phyloP scores from a whole-genome alignment of 768 basidiomycete genomes.

The Naematelia aurantialba region DNA sequence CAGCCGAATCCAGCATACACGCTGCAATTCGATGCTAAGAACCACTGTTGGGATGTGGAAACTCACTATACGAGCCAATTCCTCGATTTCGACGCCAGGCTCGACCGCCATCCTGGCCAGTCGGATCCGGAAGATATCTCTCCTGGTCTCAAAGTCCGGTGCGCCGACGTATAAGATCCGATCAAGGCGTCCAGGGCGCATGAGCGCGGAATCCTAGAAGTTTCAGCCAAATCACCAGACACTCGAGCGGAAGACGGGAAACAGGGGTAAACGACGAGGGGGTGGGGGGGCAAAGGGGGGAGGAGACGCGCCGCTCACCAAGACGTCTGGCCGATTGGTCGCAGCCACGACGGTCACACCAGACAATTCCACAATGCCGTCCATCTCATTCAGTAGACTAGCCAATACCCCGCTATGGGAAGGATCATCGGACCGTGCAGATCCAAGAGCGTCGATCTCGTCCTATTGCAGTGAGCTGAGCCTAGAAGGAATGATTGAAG shows the following conservation, averaged over 20 bases:
- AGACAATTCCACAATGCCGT: conserved; percentile 88
- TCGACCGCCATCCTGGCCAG: conserved; percentile 76
- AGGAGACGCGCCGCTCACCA: too few species aligned
- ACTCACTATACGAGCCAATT: conserved; percentile 67
- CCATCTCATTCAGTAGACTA: conserved; percentile 94
- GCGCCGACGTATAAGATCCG: conserved; percentile 91
- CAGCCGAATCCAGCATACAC: too few species aligned
- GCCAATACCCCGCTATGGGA: conserved; percentile 75
- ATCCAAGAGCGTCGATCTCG: conserved; percentile 91
- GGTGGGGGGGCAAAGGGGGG: too few species aligned
- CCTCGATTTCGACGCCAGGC: conserved; percentile 61
- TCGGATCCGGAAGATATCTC: conserved; percentile 79
- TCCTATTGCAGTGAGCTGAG: conserved; percentile 58
- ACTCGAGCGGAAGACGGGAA: too few species aligned
- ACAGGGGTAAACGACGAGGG: too few species aligned
- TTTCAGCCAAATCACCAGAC: background rate
- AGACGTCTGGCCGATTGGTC: conserved; percentile 90
- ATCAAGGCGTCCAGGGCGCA: conserved; percentile 92
- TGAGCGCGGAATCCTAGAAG: conserved; percentile 91
- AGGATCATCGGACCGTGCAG: conserved; percentile 64
- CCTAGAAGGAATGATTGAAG: background rate
- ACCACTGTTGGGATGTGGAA: too few species aligned
- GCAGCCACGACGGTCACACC: conserved; percentile 96
- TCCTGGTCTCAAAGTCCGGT: conserved; percentile 71
- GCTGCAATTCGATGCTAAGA: too few species aligned